A percentile compares a stretch with the other conserved stretches of the same genome.
These are phyloP conservation scores for Diplosphaera chodatii DNA, from an alignment of 139 green algal species.

Conservation along the genomic window DNA sequence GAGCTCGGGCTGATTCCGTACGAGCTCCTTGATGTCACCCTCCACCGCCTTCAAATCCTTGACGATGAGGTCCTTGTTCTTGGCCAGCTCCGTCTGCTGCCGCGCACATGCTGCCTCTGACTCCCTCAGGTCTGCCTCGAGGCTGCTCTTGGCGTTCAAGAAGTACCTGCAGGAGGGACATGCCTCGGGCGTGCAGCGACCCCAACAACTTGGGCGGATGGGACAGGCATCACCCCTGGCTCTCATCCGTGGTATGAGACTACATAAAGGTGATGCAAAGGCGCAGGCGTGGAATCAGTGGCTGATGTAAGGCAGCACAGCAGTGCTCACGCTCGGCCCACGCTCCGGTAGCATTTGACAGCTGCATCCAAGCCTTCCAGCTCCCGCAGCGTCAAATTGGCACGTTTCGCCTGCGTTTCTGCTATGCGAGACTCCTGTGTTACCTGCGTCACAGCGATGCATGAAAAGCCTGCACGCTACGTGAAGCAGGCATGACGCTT, in stretches of 20 bases:
- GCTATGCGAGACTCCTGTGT: not conserved
- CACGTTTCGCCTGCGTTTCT: not conserved
- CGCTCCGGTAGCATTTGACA: slow-evolving; percentile 9
- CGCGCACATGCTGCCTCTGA: not conserved
- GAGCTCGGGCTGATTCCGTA: slow-evolving; percentile 8
- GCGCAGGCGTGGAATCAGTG: too few species aligned
- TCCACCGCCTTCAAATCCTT: slow-evolving; percentile 8
- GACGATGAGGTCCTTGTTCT: slow-evolving; percentile 1
- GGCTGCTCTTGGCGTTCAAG: slow-evolving; percentile 6
- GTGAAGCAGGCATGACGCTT: too few species aligned
- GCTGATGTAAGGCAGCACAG: too few species aligned
- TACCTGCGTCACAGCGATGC: too few species aligned
- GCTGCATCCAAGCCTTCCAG: slow-evolving; percentile 3
- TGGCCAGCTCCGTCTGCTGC: slow-evolving; percentile 2
- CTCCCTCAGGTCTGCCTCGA: slow-evolving; percentile 7
- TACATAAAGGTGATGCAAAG: too few species aligned
- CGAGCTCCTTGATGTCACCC: slow-evolving; percentile 15
- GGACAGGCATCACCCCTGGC: too few species aligned
- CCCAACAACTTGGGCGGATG: too few species aligned
- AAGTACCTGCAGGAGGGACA: slow-evolving; percentile 18
- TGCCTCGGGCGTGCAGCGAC: too few species aligned
- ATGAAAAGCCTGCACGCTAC: too few species aligned
- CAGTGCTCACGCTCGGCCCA: slow-evolving; percentile 23
- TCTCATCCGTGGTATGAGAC: too few species aligned
- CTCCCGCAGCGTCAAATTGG: slow-evolving; percentile 13